phyloP scores from a whole-genome alignment of 345 rosid species.

The Triadica sebifera region DNA sequence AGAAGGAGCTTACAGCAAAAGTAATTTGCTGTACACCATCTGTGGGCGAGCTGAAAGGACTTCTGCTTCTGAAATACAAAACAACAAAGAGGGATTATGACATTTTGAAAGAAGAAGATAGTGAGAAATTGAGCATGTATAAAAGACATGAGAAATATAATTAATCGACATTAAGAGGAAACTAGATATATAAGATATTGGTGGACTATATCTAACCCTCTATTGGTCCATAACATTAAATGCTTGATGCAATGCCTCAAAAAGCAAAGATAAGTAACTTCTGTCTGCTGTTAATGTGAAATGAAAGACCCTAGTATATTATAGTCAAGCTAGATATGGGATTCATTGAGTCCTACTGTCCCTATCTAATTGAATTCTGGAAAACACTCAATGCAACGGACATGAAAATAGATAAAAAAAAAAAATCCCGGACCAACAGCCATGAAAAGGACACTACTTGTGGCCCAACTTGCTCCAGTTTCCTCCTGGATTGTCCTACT shows the following conservation, averaged over 20 bases:
- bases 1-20: slow-evolving; percentile 58
- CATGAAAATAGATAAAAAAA: too few species aligned
- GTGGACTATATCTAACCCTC: neutral
- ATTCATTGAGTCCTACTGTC: neutral
- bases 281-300: neutral
- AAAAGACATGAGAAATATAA: neutral
- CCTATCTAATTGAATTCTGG: too few species aligned
- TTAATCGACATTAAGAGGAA: too few species aligned
- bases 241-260: neutral
- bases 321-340: neutral
- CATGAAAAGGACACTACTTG: too few species aligned
- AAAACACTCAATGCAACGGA: too few species aligned
- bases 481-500: too few species aligned
- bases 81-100: slow-evolving; percentile 14
- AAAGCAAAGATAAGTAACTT: neutral
- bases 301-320: neutral
- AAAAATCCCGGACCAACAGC: neutral
- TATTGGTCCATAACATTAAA: neutral
- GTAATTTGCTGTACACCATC: slow-evolving; percentile 89
- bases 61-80: slow-evolving; percentile 74
- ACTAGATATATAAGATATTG: neutral
- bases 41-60: slow-evolving; percentile 97
- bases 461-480: too few species aligned
- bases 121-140: neutral
- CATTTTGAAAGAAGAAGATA: neutral